Percentiles rank a stretch among this genome's conserved stretches.
Conservation (phyloP, 106 monocot genomes). For the Dendrobium huoshanense region DNA sequence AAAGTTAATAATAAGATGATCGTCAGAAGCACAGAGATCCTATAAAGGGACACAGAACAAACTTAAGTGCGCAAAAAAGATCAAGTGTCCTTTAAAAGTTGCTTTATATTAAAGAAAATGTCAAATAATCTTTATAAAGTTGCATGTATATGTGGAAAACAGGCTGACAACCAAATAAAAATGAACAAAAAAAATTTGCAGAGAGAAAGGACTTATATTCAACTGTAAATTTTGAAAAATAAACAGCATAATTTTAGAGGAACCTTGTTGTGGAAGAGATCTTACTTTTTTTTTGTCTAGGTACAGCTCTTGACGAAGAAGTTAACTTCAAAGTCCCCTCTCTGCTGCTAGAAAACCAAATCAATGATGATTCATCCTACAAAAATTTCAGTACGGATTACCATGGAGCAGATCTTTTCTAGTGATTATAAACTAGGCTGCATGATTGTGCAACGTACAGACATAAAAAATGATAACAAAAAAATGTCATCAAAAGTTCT, state of each 20-base stretch:
- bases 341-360: conserved; percentile 62
- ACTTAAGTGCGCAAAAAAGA: conserved; percentile 45
- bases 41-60: neutral
- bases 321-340: conserved; percentile 72
- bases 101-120: conserved; percentile 78
- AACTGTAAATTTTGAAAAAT: neutral
- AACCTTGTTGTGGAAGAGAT: conserved; percentile 11
- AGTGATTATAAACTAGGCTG: too few relatives aligned
- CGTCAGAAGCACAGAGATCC: conserved; percentile 8
- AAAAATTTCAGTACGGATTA: neutral
- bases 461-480: too few relatives aligned
- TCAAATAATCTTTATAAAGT: conserved; percentile 70
- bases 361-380: conserved; percentile 81
- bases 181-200: neutral
- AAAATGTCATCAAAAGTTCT: too few relatives aligned
- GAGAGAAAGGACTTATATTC: neutral
- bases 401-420: too few relatives aligned
- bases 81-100: conserved; percentile 74
- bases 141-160: conserved; percentile 70
- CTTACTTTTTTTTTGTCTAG: conserved; percentile 93
- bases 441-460: too few relatives aligned
- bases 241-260: neutral
- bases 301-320: conserved; percentile 64
- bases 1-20: conserved; percentile 12
- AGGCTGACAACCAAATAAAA: conserved; percentile 37